Percentiles rank a stretch among this genome's conserved stretches.
These are phyloP conservation scores for Populus tremula DNA, from an alignment of 345 rosid species.

Conservation along the genomic window DNA sequence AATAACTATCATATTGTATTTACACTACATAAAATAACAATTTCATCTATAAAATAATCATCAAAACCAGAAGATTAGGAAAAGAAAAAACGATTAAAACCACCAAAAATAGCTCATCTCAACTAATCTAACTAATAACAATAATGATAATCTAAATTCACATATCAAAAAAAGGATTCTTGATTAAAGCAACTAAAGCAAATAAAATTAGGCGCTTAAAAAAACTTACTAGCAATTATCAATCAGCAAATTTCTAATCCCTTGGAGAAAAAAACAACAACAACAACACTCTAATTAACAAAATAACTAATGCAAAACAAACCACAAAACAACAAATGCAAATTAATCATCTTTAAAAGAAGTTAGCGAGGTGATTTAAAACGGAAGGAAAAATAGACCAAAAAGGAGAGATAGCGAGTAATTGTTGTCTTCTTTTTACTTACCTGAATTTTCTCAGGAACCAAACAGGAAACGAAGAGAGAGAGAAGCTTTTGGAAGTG, in stretches of 20 bases:
- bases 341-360: background rate
- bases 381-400: background rate
- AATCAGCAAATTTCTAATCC: background rate
- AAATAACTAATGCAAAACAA: background rate
- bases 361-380: background rate
- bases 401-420: background rate
- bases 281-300: background rate
- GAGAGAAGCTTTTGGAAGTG: background rate
- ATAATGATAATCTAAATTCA: background rate
- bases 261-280: background rate
- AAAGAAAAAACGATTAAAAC: background rate
- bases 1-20: background rate
- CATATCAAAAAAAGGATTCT: background rate
- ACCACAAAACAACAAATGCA: background rate
- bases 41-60: background rate
- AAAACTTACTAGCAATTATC: background rate
- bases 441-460: background rate
- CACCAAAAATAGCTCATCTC: background rate
- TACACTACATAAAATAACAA: background rate
- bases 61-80: background rate
- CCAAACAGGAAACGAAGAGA: background rate
- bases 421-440: background rate
- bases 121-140: background rate
- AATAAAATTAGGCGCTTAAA: background rate
- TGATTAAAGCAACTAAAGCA: background rate